phyloP scores from a whole-genome alignment of 345 rosid genomes.

The Erodium maritimum region DNA sequence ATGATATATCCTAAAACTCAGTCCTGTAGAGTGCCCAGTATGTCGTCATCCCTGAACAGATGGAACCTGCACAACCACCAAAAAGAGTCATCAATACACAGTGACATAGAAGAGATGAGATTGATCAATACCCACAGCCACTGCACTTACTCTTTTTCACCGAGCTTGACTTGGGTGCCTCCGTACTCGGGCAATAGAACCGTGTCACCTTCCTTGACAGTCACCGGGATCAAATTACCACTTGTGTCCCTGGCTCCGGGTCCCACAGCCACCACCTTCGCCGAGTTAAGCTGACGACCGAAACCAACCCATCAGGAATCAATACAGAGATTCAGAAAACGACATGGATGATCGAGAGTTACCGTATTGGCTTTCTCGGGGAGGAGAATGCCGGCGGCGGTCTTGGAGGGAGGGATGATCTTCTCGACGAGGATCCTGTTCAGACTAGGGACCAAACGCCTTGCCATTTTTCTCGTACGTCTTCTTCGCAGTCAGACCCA shows the following conservation, averaged over 20 bases:
- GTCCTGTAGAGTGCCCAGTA: background rate
- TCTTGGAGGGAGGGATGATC: constrained; percentile 69
- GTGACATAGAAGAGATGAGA: no score
- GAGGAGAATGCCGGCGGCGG: constrained; percentile 64
- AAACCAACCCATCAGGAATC: background rate
- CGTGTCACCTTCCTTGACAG: constrained; percentile 76
- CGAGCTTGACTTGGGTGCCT: constrained; percentile 69
- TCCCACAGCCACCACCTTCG: constrained; percentile 65
- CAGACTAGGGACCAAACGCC: constrained; percentile 61
- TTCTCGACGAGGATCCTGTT: constrained; percentile 70
- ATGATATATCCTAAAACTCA: no score
- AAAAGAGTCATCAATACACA: no score
- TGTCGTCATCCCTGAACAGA: no score
- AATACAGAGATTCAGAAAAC: background rate
- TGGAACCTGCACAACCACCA: background rate
- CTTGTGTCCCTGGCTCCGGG: constrained; percentile 52
- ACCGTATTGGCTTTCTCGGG: constrained; percentile 67
- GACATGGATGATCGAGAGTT: background rate
- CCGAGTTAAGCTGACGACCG: constrained; percentile 61
- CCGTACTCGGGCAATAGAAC: constrained; percentile 83
- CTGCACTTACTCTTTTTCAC: constrained; percentile 70
- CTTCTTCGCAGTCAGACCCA: no score
- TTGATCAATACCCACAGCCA: no score
- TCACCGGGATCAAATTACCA: constrained; percentile 48
- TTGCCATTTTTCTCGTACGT: constrained; percentile 74